These are phyloP conservation scores for Trichoderma simmonsii DNA, from an alignment of 2,329 filamentous ascomycete species.

Conservation along the genomic window DNA sequence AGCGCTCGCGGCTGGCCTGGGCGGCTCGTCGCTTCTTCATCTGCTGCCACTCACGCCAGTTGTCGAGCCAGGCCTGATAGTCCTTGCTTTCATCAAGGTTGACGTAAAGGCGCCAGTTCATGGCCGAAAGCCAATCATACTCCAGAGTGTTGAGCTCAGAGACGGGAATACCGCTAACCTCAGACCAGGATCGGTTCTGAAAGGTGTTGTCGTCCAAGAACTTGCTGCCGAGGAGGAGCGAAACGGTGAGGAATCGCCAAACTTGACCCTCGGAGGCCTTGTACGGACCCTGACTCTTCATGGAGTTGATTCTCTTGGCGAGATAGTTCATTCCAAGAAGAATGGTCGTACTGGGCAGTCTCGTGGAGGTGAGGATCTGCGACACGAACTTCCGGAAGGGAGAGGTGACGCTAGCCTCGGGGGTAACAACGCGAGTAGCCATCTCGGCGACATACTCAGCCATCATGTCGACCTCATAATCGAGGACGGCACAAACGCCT, in stretches of 20 bases:
- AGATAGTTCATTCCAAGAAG: constrained; percentile 87
- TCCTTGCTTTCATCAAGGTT: constrained; percentile 76
- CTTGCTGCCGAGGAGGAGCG: constrained; percentile 85
- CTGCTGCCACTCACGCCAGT: constrained; percentile 57
- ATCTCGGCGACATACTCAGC: constrained; percentile 92
- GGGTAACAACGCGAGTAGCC: constrained; percentile 60
- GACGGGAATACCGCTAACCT: constrained; percentile 87
- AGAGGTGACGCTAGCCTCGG: constrained; percentile 54
- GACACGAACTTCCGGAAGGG: constrained; percentile 89
- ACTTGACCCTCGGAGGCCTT: constrained; percentile 66
- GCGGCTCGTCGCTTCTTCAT: constrained; percentile 53
- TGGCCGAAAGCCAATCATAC: constrained; percentile 80
- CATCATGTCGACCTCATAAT: constrained; percentile 97
- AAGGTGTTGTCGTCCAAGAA: constrained; percentile 97
- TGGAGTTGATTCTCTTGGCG: constrained; percentile 74
- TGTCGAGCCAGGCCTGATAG: constrained; percentile 60
- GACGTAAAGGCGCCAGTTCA: constrained; percentile 82
- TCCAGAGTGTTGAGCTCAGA: constrained; percentile 81
- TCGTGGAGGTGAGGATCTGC: constrained; percentile 85
- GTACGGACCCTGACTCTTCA: constrained; percentile 56
- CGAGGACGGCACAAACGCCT: constrained; percentile 88
- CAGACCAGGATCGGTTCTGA: constrained; percentile 94
- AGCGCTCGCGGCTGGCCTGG: constrained; percentile 48
- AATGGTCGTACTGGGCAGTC: constrained; percentile 87
- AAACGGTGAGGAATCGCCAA: constrained; percentile 83